A percentile compares a stretch with the other conserved stretches of the same genome.
Evolutionary conservation across 192 early-diverging fungal species (phyloP).

Genomic region (Borealophlyctis nickersoniae): DNA sequence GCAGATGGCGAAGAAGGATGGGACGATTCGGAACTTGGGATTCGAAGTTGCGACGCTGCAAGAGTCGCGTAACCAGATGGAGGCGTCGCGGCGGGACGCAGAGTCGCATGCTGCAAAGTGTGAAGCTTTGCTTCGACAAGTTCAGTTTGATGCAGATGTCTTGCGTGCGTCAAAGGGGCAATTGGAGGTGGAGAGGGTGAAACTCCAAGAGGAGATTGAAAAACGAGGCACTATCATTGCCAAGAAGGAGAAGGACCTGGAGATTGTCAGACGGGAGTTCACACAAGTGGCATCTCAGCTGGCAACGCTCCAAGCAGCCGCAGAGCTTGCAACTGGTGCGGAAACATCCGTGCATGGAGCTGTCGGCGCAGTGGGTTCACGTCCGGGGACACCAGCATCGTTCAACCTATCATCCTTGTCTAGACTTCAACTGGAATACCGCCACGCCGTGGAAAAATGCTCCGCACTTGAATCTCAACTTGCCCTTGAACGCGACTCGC

Average conservation of each 20-base stretch:
- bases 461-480: not conserved
- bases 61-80: not conserved
- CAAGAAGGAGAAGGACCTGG: not conserved
- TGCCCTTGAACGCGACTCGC: not conserved
- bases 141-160: not conserved
- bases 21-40: not conserved
- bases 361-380: not conserved
- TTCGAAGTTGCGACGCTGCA: not conserved
- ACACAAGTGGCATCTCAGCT: not conserved
- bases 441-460: not conserved
- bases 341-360: not conserved
- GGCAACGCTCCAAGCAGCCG: not conserved
- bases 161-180: not conserved
- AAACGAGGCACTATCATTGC: not conserved
- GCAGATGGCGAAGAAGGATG: not conserved
- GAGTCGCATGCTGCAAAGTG: not conserved
- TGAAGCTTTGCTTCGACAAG: not conserved
- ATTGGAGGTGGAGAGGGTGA: not conserved
- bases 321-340: not conserved
- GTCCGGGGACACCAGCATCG: not conserved
- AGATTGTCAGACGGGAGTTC: not conserved
- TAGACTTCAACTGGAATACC: not conserved
- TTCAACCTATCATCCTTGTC: too few species aligned
- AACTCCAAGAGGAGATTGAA: not conserved
- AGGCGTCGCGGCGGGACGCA: not conserved